Base-by-base conservation (phyloP, 225 moss, liverwort and hornwort genomes). In the Ulota crispa region DNA sequence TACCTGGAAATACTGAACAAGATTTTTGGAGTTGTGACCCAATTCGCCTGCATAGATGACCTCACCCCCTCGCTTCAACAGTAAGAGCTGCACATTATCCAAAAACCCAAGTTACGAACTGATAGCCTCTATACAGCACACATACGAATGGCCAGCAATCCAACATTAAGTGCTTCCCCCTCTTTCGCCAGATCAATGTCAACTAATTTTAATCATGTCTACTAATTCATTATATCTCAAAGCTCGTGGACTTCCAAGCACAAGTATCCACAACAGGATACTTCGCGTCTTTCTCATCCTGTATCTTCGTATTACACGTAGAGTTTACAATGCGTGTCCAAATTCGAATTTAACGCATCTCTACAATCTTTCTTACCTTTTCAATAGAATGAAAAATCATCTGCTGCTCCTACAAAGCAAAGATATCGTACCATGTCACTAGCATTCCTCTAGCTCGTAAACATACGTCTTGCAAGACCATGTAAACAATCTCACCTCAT, bases 1-100 rank as follows among this genome's bases (percentile, higher is more conserved):
- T 54, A 86, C 89, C 87, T 87, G 80, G 80, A 89, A 89, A 79
- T 89, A 89, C 61, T 89, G 85, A 13, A 89, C 85, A 37, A 89
- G 85, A 27, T 89, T 83, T 20, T n/a, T 24, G 3, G 89, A 89
- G 19, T 85, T 28, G 60, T 80, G 85, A 68, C 89, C 89, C 80
- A 89, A 47, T 36, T 87, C 87, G 56, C 89, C 89, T 70, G 85
- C 85, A 39, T 89, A 89, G 36, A 89, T 87, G 70, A 87, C 87
- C 68, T 89, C 85, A 14, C 89, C 89, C 24, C 89, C 87, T 82
- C 87, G 84, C 80, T 89, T 89, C 52, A 89, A 70, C 54, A 89
- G 45, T 43, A 87, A 65, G 41, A 89, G 85, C 87, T 89, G 80
- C 15, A 60, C 61, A 81, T 73, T 54, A 28, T 61, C 28, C 15